phyloP scores from a whole-genome alignment of 768 basidiomycete genomes.

The Pisolithus sp. region DNA sequence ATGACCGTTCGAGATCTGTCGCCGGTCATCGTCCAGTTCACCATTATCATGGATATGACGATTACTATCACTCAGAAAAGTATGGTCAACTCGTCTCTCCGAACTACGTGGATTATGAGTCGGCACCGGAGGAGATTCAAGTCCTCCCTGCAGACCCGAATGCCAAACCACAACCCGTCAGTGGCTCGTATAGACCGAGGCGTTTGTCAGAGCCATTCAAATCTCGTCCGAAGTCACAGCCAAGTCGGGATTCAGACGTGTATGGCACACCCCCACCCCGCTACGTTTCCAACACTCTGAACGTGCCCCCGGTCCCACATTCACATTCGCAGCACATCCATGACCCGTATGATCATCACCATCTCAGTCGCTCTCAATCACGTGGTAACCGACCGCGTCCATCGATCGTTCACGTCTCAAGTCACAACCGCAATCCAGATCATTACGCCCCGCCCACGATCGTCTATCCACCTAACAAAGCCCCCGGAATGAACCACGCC shows the following conservation, averaged over 20 bases:
- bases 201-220: constrained; percentile 25
- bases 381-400: constrained; percentile 38
- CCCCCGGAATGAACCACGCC: constrained; percentile 61
- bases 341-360: constrained; percentile 26
- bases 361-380: constrained; percentile 32
- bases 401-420: constrained; percentile 56
- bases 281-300: constrained; percentile 17
- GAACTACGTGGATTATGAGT: constrained; percentile 13
- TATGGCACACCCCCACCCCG: constrained; percentile 29
- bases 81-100: constrained; percentile 15
- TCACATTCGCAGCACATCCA: constrained; percentile 38
- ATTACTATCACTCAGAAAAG: constrained; percentile 8
- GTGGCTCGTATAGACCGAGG: constrained; percentile 26
- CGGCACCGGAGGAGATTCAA: constrained; percentile 55
- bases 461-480: constrained; percentile 48
- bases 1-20: constrained; percentile 33
- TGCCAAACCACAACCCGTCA: constrained; percentile 26
- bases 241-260: constrained; percentile 24
- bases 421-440: constrained; percentile 34
- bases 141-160: constrained; percentile 48
- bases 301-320: constrained; percentile 23
- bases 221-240: constrained; percentile 13
- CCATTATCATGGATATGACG: constrained; percentile 20
- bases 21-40: background rate
- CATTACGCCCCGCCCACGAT: constrained; percentile 58